Conservation (phyloP, 257 asterid species). For the Anisodus acutangulus region DNA sequence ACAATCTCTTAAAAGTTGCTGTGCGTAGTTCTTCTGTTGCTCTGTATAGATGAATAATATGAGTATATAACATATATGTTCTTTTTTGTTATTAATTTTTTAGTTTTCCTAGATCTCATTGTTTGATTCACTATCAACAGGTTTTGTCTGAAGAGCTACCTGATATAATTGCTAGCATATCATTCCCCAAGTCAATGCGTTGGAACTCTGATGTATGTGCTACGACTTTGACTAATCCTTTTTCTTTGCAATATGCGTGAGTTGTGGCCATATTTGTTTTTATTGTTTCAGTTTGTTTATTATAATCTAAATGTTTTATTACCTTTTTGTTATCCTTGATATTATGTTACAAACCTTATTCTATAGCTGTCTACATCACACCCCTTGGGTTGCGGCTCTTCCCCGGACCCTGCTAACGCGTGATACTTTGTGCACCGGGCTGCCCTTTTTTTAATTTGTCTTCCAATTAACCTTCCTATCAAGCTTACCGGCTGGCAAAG, state of each 20-base stretch:
- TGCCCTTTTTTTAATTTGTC: neutral
- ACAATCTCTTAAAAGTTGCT: slow-evolving; percentile 8
- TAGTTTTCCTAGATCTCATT: slow-evolving; percentile 12
- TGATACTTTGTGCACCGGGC: no score
- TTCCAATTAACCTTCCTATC: slow-evolving; percentile 12
- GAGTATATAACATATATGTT: neutral
- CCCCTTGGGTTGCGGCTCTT: no score
- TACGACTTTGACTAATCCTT: slow-evolving; percentile 33
- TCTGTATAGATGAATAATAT: neutral
- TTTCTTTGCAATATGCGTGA: neutral
- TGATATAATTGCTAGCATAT: slow-evolving; percentile 62
- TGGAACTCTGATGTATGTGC: slow-evolving; percentile 93
- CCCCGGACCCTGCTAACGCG: no score
- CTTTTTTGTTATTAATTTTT: neutral
- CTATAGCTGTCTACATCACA: neutral
- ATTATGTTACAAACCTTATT: neutral
- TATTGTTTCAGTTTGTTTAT: neutral
- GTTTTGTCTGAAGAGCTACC: slow-evolving; percentile 90
- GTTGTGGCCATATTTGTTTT: slow-evolving; percentile 11
- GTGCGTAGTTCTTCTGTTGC: neutral
- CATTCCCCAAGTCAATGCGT: slow-evolving; percentile 94
- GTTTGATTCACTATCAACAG: slow-evolving; percentile 49
- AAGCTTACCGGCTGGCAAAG: neutral
- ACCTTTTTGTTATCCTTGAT: neutral
- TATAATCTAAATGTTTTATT: neutral